Conservation (phyloP, 2,329 filamentous ascomycete species). For the Fusarium setosum region DNA sequence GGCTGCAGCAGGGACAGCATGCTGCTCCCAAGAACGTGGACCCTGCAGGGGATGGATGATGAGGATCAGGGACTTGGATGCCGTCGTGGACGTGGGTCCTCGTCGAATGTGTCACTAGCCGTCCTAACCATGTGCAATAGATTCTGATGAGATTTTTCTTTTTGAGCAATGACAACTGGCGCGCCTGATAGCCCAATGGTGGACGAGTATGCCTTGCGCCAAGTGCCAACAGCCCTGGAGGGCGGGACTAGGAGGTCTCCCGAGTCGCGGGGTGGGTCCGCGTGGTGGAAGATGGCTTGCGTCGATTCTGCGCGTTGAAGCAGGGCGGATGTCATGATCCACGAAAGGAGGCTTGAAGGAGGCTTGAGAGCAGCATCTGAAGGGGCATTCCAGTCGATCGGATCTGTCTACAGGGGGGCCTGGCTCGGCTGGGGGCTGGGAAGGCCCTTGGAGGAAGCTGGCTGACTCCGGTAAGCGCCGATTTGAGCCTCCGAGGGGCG, state of each 20-base stretch:
- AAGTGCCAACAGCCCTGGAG: constrained; percentile 25
- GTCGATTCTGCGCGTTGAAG: constrained; percentile 27
- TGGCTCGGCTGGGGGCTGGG: constrained; percentile 14
- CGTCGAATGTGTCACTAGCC: constrained; percentile 39
- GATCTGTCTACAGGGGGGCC: constrained; percentile 38
- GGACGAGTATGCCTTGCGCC: constrained; percentile 43
- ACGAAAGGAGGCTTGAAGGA: constrained; percentile 20
- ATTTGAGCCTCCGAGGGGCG: constrained; percentile 36
- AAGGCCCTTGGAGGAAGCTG: constrained; percentile 20
- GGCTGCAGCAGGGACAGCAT: constrained; percentile 24
- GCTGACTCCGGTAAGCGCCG: constrained; percentile 37
- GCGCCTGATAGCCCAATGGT: constrained; percentile 43
- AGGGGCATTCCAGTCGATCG: constrained; percentile 38
- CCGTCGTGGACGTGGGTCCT: constrained; percentile 29
- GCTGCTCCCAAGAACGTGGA: constrained; percentile 34
- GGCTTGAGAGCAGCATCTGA: constrained; percentile 21
- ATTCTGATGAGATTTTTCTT: constrained; percentile 34
- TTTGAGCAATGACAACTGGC: constrained; percentile 35
- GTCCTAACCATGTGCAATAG: constrained; percentile 44
- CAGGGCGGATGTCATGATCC: constrained; percentile 16
- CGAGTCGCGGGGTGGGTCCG: constrained; percentile 29
- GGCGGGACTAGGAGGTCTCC: constrained; percentile 16
- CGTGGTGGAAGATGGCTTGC: constrained; percentile 30
- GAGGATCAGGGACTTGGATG: constrained; percentile 34
- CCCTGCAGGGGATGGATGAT: constrained; percentile 38